Evolutionary conservation across 2,329 filamentous ascomycete genomes (phyloP), one percentile per base, ranked within the genome.

Genomic region (Amauroascus niger): DNA sequence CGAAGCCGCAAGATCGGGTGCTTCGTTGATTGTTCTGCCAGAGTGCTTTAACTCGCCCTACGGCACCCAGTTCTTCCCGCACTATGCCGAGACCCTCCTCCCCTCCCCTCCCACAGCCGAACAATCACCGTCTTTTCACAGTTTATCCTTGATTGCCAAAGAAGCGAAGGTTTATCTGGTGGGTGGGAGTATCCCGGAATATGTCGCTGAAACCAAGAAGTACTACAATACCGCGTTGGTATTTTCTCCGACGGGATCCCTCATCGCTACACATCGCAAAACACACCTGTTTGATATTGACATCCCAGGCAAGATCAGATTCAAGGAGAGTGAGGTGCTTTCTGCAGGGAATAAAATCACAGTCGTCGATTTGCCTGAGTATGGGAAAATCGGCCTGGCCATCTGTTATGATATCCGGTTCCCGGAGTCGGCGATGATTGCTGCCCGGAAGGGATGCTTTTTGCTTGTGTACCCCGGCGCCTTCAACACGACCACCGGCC

Each of bases 11-110:
- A 70, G 75, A 24, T 74, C 74, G 2, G 91, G 91, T 61, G 88
- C 91, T 56, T 82, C 86, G 54, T 82, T 98, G 56, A 84, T 97
- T 60, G 88, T 97, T 32, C 80, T 98, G 16, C 93, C 93, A 33
- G 93, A 98, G 75, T 98, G 93, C 78, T 98, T 98, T 82, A 98
- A 98, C 76, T 94, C 87, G 40, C 93, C 93, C 7, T 98, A 98
- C 71, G 93, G 93, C 61, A 89, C 83, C 60, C 79, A 88, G 65
- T 90, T 84, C 76, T 98, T 98, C 73, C 85, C 90, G 52, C 80
- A 83, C 57, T 97, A 97, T 70, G 90, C 93, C 61, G 93, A 98
- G 72, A 84, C 82, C 1, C 82, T 97, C n/a, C 76, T 80, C 0
- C 88, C 88, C 0, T 84, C 82, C 2, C 87, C 88, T 26, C 88